Conservation (phyloP, 1,139 yeast species). For the Candida mesenterica region DNA sequence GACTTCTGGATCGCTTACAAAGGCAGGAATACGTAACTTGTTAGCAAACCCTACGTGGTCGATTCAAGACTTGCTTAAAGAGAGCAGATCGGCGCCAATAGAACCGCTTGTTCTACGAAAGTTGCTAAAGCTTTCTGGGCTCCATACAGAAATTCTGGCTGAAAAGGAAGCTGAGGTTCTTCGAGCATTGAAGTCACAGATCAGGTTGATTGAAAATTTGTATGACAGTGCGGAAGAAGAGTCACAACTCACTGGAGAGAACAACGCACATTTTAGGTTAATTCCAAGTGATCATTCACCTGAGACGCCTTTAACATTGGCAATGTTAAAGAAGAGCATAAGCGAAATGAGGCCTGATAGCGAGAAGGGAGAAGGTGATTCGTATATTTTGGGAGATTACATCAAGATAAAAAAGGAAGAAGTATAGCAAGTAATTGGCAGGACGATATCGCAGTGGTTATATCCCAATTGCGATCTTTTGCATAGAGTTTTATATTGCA, state of each 20-base stretch:
- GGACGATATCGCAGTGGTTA: too few species aligned
- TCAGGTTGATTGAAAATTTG: conserved; percentile 45
- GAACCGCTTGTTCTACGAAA: conserved; percentile 18
- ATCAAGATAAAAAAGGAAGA: conserved; percentile 3
- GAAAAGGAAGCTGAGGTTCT: conserved; percentile 27
- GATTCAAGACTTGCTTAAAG: conserved; percentile 23
- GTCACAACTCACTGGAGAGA: conserved; percentile 10
- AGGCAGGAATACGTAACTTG: conserved; percentile 9
- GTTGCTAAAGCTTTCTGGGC: conserved; percentile 46
- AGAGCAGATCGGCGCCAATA: conserved; percentile 8
- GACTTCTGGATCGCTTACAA: background rate
- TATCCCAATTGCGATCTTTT: too few species aligned
- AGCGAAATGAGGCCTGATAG: conserved; percentile 19
- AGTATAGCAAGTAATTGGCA: background rate
- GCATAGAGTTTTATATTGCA: too few species aligned
- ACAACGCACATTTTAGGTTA: conserved; percentile 31
- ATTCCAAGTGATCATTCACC: conserved; percentile 34
- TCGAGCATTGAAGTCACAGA: conserved; percentile 40
- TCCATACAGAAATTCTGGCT: conserved; percentile 24
- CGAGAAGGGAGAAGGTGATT: conserved; percentile 39
- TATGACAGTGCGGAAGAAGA: conserved; percentile 26
- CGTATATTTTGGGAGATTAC: conserved; percentile 13
- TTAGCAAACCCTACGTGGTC: conserved; percentile 30
- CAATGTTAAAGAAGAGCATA: conserved; percentile 22
- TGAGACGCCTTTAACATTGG: conserved; percentile 24